phyloP scores from a whole-genome alignment of 352 stramenopile genomes.

The Phytophthora macrochlamydospora region DNA sequence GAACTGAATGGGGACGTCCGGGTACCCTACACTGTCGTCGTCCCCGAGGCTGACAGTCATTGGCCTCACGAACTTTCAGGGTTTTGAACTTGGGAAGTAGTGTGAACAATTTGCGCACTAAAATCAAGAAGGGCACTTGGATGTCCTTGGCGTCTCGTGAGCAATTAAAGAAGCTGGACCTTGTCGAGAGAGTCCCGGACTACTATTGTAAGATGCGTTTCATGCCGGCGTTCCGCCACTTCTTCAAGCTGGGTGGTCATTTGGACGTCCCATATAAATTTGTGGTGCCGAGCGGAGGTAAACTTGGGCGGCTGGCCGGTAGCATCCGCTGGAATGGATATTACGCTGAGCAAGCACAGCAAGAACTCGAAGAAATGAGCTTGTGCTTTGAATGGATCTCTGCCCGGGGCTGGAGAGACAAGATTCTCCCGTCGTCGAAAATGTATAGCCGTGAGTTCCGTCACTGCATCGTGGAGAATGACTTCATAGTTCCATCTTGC shows the following conservation, averaged over 20 bases:
- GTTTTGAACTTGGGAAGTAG: no score
- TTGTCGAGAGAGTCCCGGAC: constrained; percentile 27
- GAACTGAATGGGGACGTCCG: no score
- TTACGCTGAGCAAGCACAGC: constrained; percentile 26
- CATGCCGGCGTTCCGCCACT: constrained; percentile 33
- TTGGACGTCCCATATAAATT: constrained; percentile 33
- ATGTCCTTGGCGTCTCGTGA: not conserved
- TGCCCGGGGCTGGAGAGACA: constrained; percentile 41
- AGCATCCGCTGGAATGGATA: constrained; percentile 11
- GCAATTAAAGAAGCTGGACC: constrained; percentile 20
- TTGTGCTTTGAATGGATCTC: constrained; percentile 44
- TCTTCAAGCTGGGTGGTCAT: constrained; percentile 31
- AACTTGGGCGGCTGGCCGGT: constrained; percentile 30
- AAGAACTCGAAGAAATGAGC: constrained; percentile 20
- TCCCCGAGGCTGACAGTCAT: no score
- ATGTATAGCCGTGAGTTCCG: constrained; percentile 25
- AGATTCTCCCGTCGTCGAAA: constrained; percentile 38
- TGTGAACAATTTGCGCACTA: no score
- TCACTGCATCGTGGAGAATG: constrained; percentile 30
- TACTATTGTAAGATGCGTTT: constrained; percentile 24
- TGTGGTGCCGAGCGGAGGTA: constrained; percentile 34
- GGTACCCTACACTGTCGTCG: no score
- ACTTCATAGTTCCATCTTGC: constrained; percentile 30
- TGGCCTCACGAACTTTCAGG: no score
- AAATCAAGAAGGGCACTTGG: no score